Percentiles rank a stretch among this genome's conserved stretches.
Evolutionary conservation across 805 yeast species (phyloP).

Genomic region (Candida succiphila): DNA sequence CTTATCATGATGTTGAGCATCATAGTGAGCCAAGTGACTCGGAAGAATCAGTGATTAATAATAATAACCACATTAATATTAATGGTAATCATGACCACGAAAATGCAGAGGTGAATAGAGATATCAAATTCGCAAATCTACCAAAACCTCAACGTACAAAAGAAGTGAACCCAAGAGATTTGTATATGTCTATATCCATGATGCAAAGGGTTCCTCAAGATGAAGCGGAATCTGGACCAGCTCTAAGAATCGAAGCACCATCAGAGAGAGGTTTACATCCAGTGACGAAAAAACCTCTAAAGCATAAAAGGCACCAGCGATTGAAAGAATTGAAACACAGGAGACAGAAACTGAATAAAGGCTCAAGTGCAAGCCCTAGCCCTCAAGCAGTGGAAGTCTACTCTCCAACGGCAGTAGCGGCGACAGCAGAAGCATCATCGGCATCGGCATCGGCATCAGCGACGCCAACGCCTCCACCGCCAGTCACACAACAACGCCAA

Average conservation of each 20-base stretch:
- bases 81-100: background rate
- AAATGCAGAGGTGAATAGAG: constrained; percentile 13
- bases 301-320: constrained; percentile 13
- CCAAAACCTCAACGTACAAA: constrained; percentile 40
- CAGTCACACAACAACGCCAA: constrained; percentile 1
- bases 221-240: constrained; percentile 61
- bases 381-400: too few species aligned
- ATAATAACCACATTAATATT: background rate
- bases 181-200: constrained; percentile 77
- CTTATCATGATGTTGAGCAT: constrained; percentile 17
- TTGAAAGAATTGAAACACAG: constrained; percentile 8
- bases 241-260: constrained; percentile 70
- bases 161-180: constrained; percentile 73
- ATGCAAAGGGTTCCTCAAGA: constrained; percentile 50
- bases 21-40: constrained; percentile 35
- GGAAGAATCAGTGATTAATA: constrained; percentile 5
- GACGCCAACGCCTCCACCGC: background rate
- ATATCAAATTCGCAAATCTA: constrained; percentile 49
- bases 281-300: constrained; percentile 18
- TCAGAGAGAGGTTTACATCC: constrained; percentile 66
- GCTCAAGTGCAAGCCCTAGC: too few species aligned
- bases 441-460: too few species aligned
- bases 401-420: too few species aligned
- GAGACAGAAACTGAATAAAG: background rate
- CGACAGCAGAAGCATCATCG: too few species aligned